These are phyloP conservation scores for Ustilaginoidea virens DNA, from an alignment of 2,329 filamentous ascomycete genomes.

Conservation along the genomic window DNA sequence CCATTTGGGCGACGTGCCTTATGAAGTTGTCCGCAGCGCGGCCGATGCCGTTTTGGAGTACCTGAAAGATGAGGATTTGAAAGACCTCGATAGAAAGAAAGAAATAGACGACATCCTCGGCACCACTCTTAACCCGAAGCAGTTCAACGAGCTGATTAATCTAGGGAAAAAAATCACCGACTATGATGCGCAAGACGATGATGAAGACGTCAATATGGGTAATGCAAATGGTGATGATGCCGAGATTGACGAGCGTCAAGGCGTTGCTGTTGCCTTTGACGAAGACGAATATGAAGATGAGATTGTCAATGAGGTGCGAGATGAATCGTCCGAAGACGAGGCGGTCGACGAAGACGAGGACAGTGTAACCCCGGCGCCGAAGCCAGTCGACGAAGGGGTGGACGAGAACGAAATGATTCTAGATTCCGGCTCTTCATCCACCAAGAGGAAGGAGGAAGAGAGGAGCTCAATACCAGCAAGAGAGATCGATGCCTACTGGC, in stretches of 20 bases:
- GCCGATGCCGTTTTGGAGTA: conserved; percentile 84
- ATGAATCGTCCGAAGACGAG: conserved; percentile 73
- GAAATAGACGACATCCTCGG: conserved; percentile 90
- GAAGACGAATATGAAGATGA: conserved; percentile 74
- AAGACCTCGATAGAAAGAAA: conserved; percentile 97
- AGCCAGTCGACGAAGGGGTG: conserved; percentile 25
- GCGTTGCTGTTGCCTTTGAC: conserved; percentile 94
- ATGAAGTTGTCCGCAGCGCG: conserved; percentile 82
- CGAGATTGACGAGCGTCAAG: conserved; percentile 85
- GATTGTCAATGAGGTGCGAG: conserved; percentile 72
- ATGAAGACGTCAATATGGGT: conserved; percentile 68
- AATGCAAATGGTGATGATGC: conserved; percentile 47
- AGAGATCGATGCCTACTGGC: conserved; percentile 94
- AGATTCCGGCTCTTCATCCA: conserved; percentile 43
- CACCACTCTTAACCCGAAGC: conserved; percentile 64
- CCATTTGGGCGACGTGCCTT: conserved; percentile 81
- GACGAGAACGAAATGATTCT: conserved; percentile 77
- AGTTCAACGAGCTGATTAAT: conserved; percentile 95
- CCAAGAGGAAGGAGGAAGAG: conserved; percentile 31
- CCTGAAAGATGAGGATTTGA: conserved; percentile 87
- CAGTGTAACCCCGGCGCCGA: conserved; percentile 16
- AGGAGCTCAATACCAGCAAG: conserved; percentile 59
- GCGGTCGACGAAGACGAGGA: conserved; percentile 40
- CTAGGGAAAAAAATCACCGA: conserved; percentile 98
- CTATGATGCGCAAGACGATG: conserved; percentile 91